Conservation (phyloP, 2,329 filamentous ascomycete genomes). For the Clonostachys sp. region DNA sequence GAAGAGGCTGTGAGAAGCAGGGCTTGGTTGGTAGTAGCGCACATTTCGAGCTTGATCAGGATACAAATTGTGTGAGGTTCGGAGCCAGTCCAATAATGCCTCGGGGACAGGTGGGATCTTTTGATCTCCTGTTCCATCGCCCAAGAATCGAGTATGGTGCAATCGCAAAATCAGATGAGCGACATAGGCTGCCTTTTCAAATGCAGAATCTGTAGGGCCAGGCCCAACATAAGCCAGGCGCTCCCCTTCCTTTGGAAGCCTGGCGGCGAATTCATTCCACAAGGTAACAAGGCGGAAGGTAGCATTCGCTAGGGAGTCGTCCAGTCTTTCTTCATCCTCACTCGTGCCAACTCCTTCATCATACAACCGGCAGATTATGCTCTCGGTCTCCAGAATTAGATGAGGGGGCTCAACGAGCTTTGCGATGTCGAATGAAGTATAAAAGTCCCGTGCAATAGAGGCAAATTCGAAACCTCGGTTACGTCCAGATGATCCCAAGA, state of each 20-base stretch:
- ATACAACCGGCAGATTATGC: conserved; percentile 61
- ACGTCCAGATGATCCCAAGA: background rate
- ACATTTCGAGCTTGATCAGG: conserved; percentile 63
- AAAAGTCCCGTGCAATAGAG: conserved; percentile 67
- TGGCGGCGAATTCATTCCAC: conserved; percentile 46
- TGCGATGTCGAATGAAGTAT: conserved; percentile 50
- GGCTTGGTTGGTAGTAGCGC: conserved; percentile 60
- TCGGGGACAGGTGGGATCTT: conserved; percentile 61
- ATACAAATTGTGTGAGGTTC: conserved; percentile 66
- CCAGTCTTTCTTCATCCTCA: conserved; percentile 51
- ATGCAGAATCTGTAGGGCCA: conserved; percentile 53
- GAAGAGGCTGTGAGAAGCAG: conserved; percentile 71
- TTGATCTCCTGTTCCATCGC: conserved; percentile 24
- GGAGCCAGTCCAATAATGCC: conserved; percentile 77
- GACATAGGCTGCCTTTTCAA: conserved; percentile 76
- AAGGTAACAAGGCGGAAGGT: conserved; percentile 46
- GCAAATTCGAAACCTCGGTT: conserved; percentile 41
- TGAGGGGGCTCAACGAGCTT: conserved; percentile 64
- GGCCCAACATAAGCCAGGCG: conserved; percentile 61
- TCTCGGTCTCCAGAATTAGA: conserved; percentile 72
- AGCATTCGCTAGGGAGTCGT: conserved; percentile 49
- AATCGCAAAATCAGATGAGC: conserved; percentile 73
- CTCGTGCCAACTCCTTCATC: conserved; percentile 52
- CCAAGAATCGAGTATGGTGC: conserved; percentile 56
- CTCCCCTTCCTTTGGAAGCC: conserved; percentile 33